Conservation (phyloP, 805 yeast genomes). For the Pichia thaimueangensis region DNA sequence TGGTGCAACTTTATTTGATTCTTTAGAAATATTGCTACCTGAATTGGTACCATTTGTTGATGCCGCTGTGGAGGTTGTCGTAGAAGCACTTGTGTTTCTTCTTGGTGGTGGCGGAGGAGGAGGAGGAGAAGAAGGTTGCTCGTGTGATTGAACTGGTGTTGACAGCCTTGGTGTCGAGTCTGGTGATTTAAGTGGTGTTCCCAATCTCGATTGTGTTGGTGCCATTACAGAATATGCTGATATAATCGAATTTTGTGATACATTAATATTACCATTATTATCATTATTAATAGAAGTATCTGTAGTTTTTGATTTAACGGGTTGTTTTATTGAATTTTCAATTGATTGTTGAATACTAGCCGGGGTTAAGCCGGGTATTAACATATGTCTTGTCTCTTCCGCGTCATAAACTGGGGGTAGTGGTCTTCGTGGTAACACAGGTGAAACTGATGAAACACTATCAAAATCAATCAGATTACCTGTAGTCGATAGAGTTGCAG, state of each 20-base stretch:
- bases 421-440: conserved; percentile 16
- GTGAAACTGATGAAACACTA: conserved; percentile 15
- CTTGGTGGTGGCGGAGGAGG: conserved; percentile 26
- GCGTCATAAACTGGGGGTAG: conserved; percentile 23
- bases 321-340: not conserved
- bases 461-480: conserved; percentile 20
- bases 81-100: conserved; percentile 7
- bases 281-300: not conserved
- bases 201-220: conserved; percentile 27
- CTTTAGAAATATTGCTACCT: not conserved
- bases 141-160: conserved; percentile 11
- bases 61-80: not conserved
- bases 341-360: conserved; percentile 13
- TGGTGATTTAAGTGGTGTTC: conserved; percentile 12
- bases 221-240: conserved; percentile 23
- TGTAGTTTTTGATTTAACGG: not conserved
- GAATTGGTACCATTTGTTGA: not conserved
- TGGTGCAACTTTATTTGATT: conserved; percentile 23
- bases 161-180: not conserved
- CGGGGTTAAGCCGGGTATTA: conserved; percentile 22
- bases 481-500: conserved; percentile 4
- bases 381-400: conserved; percentile 17
- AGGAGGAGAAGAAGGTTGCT: conserved; percentile 4
- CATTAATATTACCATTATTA: not conserved
- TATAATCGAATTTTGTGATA: not conserved